Conservation (phyloP, 179 eudicot species). For the Beta macrorhiza region DNA sequence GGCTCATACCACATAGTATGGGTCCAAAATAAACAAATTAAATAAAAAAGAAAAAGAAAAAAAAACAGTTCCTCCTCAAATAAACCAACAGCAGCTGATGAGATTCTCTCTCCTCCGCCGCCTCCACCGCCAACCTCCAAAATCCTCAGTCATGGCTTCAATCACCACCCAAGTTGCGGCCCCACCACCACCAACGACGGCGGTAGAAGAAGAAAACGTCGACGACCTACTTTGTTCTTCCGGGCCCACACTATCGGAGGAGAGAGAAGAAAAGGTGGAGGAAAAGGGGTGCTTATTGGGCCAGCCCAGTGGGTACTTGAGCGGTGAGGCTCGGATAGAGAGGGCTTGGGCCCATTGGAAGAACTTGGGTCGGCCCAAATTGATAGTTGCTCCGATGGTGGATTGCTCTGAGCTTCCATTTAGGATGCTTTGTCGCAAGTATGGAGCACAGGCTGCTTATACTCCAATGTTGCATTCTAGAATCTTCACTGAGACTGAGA, state of each 20-base stretch:
- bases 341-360: constrained; percentile 93
- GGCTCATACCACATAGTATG: background rate
- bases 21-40: background rate
- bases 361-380: constrained; percentile 65
- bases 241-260: background rate
- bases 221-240: constrained; percentile 49
- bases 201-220: constrained; percentile 14
- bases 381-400: constrained; percentile 94
- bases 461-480: constrained; percentile 98
- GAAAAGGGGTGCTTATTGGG: constrained; percentile 17
- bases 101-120: constrained; percentile 26
- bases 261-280: background rate
- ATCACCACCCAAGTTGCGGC: constrained; percentile 24
- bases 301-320: constrained; percentile 47
- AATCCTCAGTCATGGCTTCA: constrained; percentile 39
- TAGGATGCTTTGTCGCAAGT: constrained; percentile 82
- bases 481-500: constrained; percentile 79
- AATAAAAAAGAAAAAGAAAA: background rate
- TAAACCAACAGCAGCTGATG: constrained; percentile 36
- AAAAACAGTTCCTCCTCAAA: background rate
- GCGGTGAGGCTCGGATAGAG: constrained; percentile 69
- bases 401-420: constrained; percentile 97
- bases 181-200: constrained; percentile 2
- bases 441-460: constrained; percentile 90
- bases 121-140: constrained; percentile 17